Percentiles rank a stretch among this genome's conserved stretches.
Conservation (phyloP, 2,329 filamentous ascomycete genomes). For the Aspergillus arachidicola region DNA sequence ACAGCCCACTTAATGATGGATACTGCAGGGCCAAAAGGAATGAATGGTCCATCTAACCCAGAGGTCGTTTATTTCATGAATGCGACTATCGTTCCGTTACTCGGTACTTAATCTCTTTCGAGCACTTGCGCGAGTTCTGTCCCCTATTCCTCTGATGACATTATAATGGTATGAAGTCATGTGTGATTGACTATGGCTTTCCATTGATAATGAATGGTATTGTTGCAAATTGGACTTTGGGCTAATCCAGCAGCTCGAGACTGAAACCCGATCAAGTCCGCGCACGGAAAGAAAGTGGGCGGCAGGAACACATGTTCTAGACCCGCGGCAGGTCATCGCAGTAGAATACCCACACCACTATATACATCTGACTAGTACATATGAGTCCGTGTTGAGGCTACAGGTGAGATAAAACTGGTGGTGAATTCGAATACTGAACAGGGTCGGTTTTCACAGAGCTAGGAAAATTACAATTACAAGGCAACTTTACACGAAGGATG, state of each 20-base stretch:
- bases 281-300: conserved; percentile 11
- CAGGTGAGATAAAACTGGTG: neutral
- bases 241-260: conserved; percentile 10
- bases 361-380: conserved; percentile 6
- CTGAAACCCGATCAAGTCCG: conserved; percentile 10
- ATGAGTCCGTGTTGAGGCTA: neutral
- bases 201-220: conserved; percentile 4
- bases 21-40: neutral
- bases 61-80: neutral
- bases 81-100: neutral
- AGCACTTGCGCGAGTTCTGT: neutral
- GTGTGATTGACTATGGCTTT: conserved; percentile 1
- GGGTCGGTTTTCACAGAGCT: neutral
- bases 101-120: neutral
- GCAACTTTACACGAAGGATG: neutral
- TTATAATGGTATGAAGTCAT: neutral
- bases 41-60: neutral
- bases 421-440: neutral
- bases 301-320: conserved; percentile 24
- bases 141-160: neutral
- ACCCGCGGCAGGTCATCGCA: conserved; percentile 16
- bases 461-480: neutral
- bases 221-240: conserved; percentile 6
- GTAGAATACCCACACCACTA: conserved; percentile 11
- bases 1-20: neutral